A percentile compares a stretch with the other conserved stretches of the same genome.
Evolutionary conservation across 768 basidiomycete genomes (phyloP).

Genomic region (Agaricus subrufescens): DNA sequence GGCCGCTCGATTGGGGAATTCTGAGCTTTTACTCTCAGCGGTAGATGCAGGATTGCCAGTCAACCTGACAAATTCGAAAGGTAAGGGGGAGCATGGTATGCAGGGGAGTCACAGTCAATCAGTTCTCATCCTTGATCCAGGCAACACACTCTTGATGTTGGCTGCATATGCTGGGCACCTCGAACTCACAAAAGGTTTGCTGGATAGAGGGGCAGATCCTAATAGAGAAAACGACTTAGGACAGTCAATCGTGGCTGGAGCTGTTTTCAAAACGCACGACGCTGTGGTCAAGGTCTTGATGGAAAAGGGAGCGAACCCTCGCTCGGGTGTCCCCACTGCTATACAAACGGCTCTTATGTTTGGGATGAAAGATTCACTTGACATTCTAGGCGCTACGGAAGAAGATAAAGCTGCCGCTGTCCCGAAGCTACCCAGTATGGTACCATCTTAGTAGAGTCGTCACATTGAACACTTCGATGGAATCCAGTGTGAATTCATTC

Average conservation of each 20-base stretch:
- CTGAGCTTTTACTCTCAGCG: constrained; percentile 49
- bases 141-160: constrained; percentile 78
- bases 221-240: constrained; percentile 67
- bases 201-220: constrained; percentile 57
- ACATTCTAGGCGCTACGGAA: constrained; percentile 52
- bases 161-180: constrained; percentile 69
- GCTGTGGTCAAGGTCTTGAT: constrained; percentile 57
- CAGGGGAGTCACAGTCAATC: background rate
- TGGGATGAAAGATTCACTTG: constrained; percentile 48
- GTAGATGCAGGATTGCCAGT: constrained; percentile 65
- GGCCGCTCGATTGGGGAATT: constrained; percentile 59
- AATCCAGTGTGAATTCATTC: too few species aligned
- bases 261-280: constrained; percentile 69
- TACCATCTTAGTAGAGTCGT: background rate
- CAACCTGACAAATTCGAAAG: constrained; percentile 72
- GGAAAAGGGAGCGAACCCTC: constrained; percentile 56
- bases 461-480: too few species aligned
- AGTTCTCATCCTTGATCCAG: constrained; percentile 25
- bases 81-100: constrained; percentile 22
- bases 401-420: constrained; percentile 42
- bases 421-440: constrained; percentile 24
- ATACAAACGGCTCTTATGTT: constrained; percentile 71
- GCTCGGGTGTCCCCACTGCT: constrained; percentile 61
- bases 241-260: constrained; percentile 73
- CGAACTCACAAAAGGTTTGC: constrained; percentile 45